Conservation (phyloP, 257 asterid genomes). For the Scutellaria galericulata region DNA sequence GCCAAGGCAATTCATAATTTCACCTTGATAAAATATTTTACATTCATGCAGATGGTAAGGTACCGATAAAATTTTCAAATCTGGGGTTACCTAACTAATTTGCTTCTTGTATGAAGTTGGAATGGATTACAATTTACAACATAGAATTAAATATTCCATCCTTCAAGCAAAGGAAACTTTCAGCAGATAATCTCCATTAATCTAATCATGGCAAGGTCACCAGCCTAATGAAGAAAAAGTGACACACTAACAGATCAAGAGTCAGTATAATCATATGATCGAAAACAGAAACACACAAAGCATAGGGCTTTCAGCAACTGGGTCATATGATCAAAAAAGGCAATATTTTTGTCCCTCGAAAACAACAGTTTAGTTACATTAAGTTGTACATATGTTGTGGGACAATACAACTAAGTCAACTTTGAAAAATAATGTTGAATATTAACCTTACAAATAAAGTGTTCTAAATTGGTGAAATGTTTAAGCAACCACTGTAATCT, state of each 20-base stretch:
- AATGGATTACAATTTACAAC: slow-evolving; percentile 14
- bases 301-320: not conserved
- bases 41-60: slow-evolving; percentile 19
- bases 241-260: not conserved
- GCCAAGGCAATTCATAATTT: not conserved
- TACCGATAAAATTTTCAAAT: not conserved
- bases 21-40: not conserved
- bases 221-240: slow-evolving; percentile 19
- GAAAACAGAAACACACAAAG: too few species aligned
- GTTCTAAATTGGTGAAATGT: not conserved
- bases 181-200: not conserved
- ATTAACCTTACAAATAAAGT: not conserved
- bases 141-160: not conserved
- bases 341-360: not conserved
- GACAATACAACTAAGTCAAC: not conserved
- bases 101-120: not conserved
- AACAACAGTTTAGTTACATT: not conserved
- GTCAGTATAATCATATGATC: not conserved
- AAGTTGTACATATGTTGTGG: not conserved
- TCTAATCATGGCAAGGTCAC: not conserved
- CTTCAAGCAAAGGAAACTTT: not conserved
- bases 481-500: slow-evolving; percentile 6
- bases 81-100: not conserved
- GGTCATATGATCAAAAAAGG: not conserved
- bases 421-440: slow-evolving; percentile 19